Base-by-base conservation (phyloP, 2,329 filamentous ascomycete species). In the Conoideocrella luteorostrata region DNA sequence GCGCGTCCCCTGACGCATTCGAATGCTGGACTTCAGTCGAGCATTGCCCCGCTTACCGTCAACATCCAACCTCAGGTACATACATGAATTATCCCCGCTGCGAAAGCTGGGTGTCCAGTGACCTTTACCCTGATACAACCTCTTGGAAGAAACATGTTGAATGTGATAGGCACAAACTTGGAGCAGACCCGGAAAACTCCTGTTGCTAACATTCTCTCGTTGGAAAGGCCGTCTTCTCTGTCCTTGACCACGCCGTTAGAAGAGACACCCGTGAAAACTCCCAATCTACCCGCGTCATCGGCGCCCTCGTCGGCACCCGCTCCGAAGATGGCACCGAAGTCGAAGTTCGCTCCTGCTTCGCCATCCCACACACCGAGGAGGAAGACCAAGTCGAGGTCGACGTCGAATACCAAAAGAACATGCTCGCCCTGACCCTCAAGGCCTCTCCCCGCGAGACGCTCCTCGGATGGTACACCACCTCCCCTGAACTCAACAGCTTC, bases 351-450 rank as follows among this genome's bases (percentile, higher is more conserved):
- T 94, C 88, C 62, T 91, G 88, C 72, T 98, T 98, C 66, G 93
- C 93, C 55, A 95, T 98, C 61, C 90, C 91, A 54, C 93, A 98
- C 74, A 97, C 91, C 56, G 93, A 98, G 72, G 95, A 91, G 56
- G 86, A 90, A 65, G 93, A 98, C 69, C 93, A 98, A 70, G 93
- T 98, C 59, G 93, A 98, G 70, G 93, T 98, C 52, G 93, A 98
- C 65, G 95, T 98, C 78, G 93, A 98, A 70, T 98, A 97, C 71
- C 93, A 98, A 73, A 97, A 97, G 80, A 90, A 91, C 68, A 98
- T 98, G 93, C 83, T 97, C 46, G 85, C 87, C 47, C 75, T 98
- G 57, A 91, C 95, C 65, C 82, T 97, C 56, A 91, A 91, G 71
- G 91, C 90, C 46, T 86, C 89, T 67, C 93, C 93, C 40, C 88